These are phyloP conservation scores for Phytophthora rubi DNA, from an alignment of 352 stramenopile genomes.

Conservation along the genomic window DNA sequence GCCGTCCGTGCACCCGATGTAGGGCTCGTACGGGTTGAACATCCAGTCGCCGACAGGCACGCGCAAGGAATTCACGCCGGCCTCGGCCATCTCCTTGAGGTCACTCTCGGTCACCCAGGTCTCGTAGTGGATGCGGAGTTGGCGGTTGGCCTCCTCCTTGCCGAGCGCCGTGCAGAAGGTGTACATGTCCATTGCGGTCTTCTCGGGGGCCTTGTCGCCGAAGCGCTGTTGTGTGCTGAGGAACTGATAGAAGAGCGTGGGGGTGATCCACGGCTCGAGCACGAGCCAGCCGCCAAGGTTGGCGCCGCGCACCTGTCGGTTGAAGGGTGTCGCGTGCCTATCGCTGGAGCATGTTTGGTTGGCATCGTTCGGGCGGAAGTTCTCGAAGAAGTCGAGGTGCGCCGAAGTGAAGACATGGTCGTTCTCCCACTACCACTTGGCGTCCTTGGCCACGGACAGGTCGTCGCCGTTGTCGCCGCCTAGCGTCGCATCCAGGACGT, in stretches of 20 bases:
- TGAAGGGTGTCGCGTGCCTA: slow-evolving; percentile 74
- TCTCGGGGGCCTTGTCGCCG: slow-evolving; percentile 77
- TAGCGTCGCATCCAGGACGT: slow-evolving; percentile 14
- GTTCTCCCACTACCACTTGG: slow-evolving; percentile 76
- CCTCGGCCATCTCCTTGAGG: slow-evolving; percentile 84
- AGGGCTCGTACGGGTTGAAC: slow-evolving; percentile 94
- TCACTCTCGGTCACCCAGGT: slow-evolving; percentile 95
- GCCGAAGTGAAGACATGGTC: slow-evolving; percentile 51
- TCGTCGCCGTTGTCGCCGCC: neutral
- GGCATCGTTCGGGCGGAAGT: slow-evolving; percentile 64
- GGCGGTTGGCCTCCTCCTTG: slow-evolving; percentile 92
- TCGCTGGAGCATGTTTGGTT: slow-evolving; percentile 76
- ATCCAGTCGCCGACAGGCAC: slow-evolving; percentile 96
- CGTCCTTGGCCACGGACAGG: slow-evolving; percentile 36
- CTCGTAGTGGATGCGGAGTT: slow-evolving; percentile 93
- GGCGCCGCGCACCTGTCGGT: slow-evolving; percentile 87
- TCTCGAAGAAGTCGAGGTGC: slow-evolving; percentile 48
- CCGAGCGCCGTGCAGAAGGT: slow-evolving; percentile 91
- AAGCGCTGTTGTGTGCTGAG: slow-evolving; percentile 79
- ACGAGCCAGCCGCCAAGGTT: slow-evolving; percentile 96
- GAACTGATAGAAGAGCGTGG: slow-evolving; percentile 97
- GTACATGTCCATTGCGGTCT: slow-evolving; percentile 92
- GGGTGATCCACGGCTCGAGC: slow-evolving; percentile 96
- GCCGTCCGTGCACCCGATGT: slow-evolving; percentile 92
- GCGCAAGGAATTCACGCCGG: slow-evolving; percentile 83